Percentiles rank a stretch among this genome's conserved stretches.
These are phyloP conservation scores for Collybia sp. DNA, from an alignment of 768 basidiomycete genomes.

Conservation along the genomic window DNA sequence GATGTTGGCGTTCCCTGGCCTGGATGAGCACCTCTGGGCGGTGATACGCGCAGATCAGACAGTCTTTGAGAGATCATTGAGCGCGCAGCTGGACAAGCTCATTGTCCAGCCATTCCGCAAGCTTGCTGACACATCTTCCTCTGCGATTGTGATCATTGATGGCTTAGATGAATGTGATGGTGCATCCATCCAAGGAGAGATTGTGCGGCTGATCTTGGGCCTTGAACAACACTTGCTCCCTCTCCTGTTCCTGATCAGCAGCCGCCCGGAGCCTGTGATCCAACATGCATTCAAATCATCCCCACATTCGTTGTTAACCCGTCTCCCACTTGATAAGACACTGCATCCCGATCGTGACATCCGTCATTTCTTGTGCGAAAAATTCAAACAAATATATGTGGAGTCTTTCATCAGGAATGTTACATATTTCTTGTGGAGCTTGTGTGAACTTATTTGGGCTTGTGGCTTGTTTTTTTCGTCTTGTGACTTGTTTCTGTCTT, in stretches of 20 bases:
- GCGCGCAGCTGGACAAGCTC: conserved; percentile 3
- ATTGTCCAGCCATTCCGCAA: conserved; percentile 3
- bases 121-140: background rate
- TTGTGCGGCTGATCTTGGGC: conserved; percentile 6
- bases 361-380: conserved; percentile 2
- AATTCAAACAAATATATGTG: background rate
- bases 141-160: conserved; percentile 5
- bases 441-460: too few relatives aligned
- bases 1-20: conserved; percentile 4
- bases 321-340: conserved; percentile 2
- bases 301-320: conserved; percentile 1
- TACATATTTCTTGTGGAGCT: too few relatives aligned
- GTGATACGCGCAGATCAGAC: conserved; percentile 3
- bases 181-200: conserved; percentile 3
- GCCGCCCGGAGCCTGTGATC: conserved; percentile 5
- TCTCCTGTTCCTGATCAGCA: conserved; percentile 6
- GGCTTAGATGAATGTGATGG: conserved; percentile 6
- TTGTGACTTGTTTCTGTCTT: too few relatives aligned
- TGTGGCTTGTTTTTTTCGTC: too few relatives aligned
- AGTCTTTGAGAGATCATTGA: background rate
- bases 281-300: conserved; percentile 4
- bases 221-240: background rate
- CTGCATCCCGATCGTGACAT: conserved; percentile 5
- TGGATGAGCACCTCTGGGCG: conserved; percentile 1
- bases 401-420: too few relatives aligned